Conservation (phyloP, 2,329 filamentous ascomycete species). For the Ascomycota sp. region DNA sequence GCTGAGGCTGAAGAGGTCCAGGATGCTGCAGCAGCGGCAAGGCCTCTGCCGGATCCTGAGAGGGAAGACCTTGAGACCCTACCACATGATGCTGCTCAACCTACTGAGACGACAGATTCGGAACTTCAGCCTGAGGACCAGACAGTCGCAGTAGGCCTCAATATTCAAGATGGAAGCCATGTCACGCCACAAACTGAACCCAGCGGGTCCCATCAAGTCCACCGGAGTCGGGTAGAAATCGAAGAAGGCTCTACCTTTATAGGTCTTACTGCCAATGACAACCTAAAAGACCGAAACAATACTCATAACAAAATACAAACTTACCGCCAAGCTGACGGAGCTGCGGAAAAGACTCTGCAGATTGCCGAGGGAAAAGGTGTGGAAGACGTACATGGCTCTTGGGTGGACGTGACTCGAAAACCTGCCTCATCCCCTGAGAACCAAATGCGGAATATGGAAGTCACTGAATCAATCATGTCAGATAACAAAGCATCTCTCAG, state of each 20-base stretch:
- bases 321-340: constrained; percentile 37
- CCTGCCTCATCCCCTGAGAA: no score
- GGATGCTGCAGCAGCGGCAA: constrained; percentile 2
- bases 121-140: not conserved
- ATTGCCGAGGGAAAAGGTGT: constrained; percentile 42
- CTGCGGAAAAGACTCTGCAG: constrained; percentile 34
- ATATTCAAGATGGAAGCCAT: no score
- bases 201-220: not conserved
- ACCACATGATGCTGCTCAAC: constrained; percentile 7
- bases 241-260: not conserved
- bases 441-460: no score
- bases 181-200: not conserved
- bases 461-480: no score
- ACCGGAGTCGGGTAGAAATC: not conserved
- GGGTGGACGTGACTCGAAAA: constrained; percentile 30
- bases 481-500: no score
- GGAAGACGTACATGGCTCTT: constrained; percentile 36
- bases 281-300: not conserved
- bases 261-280: not conserved
- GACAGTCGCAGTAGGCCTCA: not conserved
- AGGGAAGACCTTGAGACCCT: constrained; percentile 8
- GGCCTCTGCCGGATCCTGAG: constrained; percentile 5
- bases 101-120: constrained; percentile 1
- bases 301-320: constrained; percentile 17
- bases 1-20: constrained; percentile 5